phyloP scores from a whole-genome alignment of 2,329 filamentous ascomycete genomes.

The Talaromyces sp. region DNA sequence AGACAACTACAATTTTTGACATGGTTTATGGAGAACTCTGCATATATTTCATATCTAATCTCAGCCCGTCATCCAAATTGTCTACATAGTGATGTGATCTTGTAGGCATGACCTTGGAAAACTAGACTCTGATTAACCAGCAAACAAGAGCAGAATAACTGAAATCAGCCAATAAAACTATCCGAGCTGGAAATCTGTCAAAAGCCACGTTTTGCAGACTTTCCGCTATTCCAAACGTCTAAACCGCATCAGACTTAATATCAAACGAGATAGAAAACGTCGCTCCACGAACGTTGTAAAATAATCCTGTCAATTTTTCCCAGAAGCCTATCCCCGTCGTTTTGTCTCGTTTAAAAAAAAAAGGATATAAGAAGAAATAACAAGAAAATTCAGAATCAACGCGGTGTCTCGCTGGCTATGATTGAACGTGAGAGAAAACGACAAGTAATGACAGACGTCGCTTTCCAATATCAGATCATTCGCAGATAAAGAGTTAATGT shows the following conservation, averaged over 20 bases:
- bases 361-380: not conserved
- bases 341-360: not conserved
- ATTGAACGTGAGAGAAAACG: not conserved
- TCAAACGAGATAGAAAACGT: not conserved
- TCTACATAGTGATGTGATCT: not conserved
- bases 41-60: not conserved
- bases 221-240: not conserved
- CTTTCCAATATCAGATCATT: not conserved
- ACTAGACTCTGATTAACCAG: not conserved
- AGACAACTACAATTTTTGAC: not conserved
- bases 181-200: not conserved
- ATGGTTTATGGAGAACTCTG: not conserved
- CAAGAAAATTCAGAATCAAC: not conserved
- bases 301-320: not conserved
- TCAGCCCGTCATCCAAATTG: not conserved
- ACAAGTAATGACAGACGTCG: not conserved
- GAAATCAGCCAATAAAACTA: not conserved
- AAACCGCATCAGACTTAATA: not conserved
- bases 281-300: not conserved
- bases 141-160: not conserved
- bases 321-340: not conserved
- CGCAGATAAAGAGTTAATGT: not conserved
- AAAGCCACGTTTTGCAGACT: not conserved
- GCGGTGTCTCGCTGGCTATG: not conserved
- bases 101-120: not conserved